Evolutionary conservation across 1,284 basidiomycete species (phyloP).

Genomic region (Pseudomicrostroma phylloplanum): DNA sequence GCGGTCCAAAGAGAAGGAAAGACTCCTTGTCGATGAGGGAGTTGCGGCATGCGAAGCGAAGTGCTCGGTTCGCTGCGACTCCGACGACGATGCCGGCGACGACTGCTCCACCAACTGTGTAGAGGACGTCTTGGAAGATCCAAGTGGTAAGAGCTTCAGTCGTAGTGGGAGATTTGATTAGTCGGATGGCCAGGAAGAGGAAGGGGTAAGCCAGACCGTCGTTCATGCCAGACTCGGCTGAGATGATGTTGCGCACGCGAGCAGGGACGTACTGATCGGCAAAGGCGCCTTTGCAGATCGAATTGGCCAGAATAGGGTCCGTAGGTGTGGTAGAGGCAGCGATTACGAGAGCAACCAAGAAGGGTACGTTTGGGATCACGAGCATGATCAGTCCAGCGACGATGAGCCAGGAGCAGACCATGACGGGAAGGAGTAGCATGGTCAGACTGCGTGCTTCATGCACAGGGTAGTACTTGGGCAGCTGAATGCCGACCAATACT

Average conservation of each 20-base stretch:
- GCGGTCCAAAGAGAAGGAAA: slow-evolving; percentile 36
- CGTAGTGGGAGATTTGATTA: slow-evolving; percentile 25
- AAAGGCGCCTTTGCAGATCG: slow-evolving; percentile 41
- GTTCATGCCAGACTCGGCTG: slow-evolving; percentile 40
- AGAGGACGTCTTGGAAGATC: slow-evolving; percentile 29
- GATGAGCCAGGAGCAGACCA: slow-evolving; percentile 38
- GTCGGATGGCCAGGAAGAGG: slow-evolving; percentile 33
- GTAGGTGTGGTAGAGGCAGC: slow-evolving; percentile 33
- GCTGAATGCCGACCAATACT: slow-evolving; percentile 35
- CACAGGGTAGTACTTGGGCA: slow-evolving; percentile 36
- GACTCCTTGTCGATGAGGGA: slow-evolving; percentile 40
- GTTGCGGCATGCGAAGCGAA: slow-evolving; percentile 32
- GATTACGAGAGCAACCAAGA: slow-evolving; percentile 31
- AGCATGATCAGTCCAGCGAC: slow-evolving; percentile 29
- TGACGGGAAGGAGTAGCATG: slow-evolving; percentile 32
- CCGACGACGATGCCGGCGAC: slow-evolving; percentile 32
- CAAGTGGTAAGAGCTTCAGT: slow-evolving; percentile 24
- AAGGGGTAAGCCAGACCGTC: slow-evolving; percentile 40
- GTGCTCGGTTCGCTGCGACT: slow-evolving; percentile 23
- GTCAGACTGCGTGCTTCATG: slow-evolving; percentile 25
- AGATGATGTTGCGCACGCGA: slow-evolving; percentile 37
- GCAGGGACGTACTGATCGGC: slow-evolving; percentile 42
- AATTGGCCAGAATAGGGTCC: slow-evolving; percentile 35
- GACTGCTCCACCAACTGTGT: slow-evolving; percentile 24
- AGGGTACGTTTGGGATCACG: slow-evolving; percentile 26